phyloP scores from a whole-genome alignment of 495 filamentous ascomycete genomes.

The Penicillium atrosanguineum region DNA sequence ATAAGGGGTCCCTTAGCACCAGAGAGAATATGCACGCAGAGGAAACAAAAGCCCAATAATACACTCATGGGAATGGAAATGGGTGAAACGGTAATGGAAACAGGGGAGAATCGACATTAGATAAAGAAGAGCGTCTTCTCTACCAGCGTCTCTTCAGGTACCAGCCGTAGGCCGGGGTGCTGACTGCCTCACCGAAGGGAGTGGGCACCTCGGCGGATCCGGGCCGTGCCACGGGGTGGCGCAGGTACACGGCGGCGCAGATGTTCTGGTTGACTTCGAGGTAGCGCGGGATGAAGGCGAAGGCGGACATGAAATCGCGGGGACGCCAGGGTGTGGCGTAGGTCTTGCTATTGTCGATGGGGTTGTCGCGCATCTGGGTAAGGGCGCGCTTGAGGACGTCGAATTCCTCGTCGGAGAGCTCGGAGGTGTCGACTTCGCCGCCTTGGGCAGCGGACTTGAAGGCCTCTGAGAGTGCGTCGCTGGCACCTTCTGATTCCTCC shows the following conservation, averaged over 20 bases:
- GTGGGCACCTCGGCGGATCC: slow-evolving; percentile 88
- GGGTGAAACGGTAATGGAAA: slow-evolving; percentile 13
- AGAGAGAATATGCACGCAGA: slow-evolving; percentile 29
- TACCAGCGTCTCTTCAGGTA: slow-evolving; percentile 81
- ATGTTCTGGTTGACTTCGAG: slow-evolving; percentile 96
- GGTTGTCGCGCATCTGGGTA: slow-evolving; percentile 63
- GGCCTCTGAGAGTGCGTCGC: slow-evolving; percentile 39
- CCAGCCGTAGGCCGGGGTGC: slow-evolving; percentile 86
- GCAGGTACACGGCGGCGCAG: slow-evolving; percentile 90
- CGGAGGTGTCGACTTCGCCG: slow-evolving; percentile 37
- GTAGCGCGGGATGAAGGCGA: slow-evolving; percentile 92
- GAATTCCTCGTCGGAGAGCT: slow-evolving; percentile 41
- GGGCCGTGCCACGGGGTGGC: slow-evolving; percentile 89
- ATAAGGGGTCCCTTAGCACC: slow-evolving; percentile 16
- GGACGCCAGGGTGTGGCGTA: slow-evolving; percentile 91
- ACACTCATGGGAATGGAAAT: slow-evolving; percentile 25
- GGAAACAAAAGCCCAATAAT: slow-evolving; percentile 38
- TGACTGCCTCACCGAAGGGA: slow-evolving; percentile 63
- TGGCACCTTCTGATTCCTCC: slow-evolving; percentile 20
- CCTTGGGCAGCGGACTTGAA: slow-evolving; percentile 41
- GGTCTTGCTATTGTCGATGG: slow-evolving; percentile 71
- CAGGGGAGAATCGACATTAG: slow-evolving; percentile 7
- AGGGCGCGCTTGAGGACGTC: slow-evolving; percentile 49
- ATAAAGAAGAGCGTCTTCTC: slow-evolving; percentile 3
- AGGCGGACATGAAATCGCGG: slow-evolving; percentile 81